These are phyloP conservation scores for Sporothrix variecibatus DNA, from an alignment of 2,329 filamentous ascomycete species.

Conservation along the genomic window DNA sequence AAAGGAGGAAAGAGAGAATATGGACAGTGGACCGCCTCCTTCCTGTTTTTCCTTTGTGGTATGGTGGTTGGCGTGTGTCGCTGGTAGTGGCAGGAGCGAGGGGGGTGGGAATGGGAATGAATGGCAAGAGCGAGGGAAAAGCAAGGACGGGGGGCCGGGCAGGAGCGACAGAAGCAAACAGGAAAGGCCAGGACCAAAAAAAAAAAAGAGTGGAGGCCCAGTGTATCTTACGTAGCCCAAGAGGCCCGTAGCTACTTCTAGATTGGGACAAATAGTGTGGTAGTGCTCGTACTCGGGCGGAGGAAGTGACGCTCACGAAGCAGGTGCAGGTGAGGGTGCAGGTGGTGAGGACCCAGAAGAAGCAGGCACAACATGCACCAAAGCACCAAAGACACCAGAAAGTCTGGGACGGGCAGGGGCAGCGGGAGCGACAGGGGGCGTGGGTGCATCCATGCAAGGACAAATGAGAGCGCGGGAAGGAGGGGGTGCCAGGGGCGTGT, in stretches of 20 bases:
- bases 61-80: slow-evolving; percentile 17
- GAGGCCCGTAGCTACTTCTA: slow-evolving; percentile 11
- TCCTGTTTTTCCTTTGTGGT: slow-evolving; percentile 19
- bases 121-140: neutral
- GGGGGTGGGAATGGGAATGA: neutral
- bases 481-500: slow-evolving; percentile 13
- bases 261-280: slow-evolving; percentile 6
- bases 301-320: neutral
- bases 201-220: slow-evolving; percentile 7
- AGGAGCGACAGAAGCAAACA: slow-evolving; percentile 13
- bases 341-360: neutral
- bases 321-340: neutral
- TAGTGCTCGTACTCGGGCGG: slow-evolving; percentile 15
- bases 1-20: neutral
- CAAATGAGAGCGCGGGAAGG: slow-evolving; percentile 20
- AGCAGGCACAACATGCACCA: neutral
- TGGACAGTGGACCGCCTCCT: slow-evolving; percentile 5
- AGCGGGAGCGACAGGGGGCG: slow-evolving; percentile 14
- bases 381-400: neutral
- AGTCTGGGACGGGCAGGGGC: neutral
- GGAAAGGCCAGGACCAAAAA: neutral
- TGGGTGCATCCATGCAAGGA: slow-evolving; percentile 18
- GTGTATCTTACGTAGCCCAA: neutral
- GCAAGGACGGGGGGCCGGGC: neutral
- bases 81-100: slow-evolving; percentile 15